Base-by-base conservation (phyloP, 306 rosid species). In the Neltuma alba region DNA sequence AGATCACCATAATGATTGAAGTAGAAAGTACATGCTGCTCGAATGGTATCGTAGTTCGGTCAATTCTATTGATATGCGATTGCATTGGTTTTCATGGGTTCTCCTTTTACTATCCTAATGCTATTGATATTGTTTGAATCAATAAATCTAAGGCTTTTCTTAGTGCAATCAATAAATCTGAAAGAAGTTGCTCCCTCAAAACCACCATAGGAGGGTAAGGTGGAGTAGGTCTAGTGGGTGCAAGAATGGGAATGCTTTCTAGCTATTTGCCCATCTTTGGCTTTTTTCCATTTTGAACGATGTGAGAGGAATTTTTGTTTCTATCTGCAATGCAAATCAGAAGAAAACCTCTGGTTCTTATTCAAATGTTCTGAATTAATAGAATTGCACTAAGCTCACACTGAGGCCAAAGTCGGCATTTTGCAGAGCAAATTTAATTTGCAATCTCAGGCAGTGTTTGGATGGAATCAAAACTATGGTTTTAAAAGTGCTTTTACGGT, bases 291-390 rank as follows among this genome's bases (percentile, higher is more conserved):
- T 34, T 66, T 7, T 31, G 21, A 28, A 50, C 55, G 66, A 36
- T 23, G 66, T 1, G 23, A 66, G 74, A 66, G 65, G 75, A 25
- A 33, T 15, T 34, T 21, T 3, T 63, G 30, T 64, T 76, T 44
- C 64, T 64, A 2, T 21, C 36, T 21, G 73, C 50, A 34, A 67
- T 55, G 60, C 9, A 30, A 70, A 42, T 57, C 45, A 60, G 64
- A 79, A 70, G 71, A 33, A 72, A 72, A 42, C 58, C 47, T 45
- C 27, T 45, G 18, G 41, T 36, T 34, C 36, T 72, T 71, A 23
- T 23, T 33, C 12, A 34, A 45, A 69, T 57, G 18, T 31, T 21
- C 16, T 48, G n/a, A 33, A 21, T 30, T 21, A 50, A 34, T 41
- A 7, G n/a, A 60, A 21, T 68, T 55, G 69, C 38, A 10, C 37